Base-by-base conservation (phyloP, 805 yeast genomes). In the Nakazawaea siamensis region DNA sequence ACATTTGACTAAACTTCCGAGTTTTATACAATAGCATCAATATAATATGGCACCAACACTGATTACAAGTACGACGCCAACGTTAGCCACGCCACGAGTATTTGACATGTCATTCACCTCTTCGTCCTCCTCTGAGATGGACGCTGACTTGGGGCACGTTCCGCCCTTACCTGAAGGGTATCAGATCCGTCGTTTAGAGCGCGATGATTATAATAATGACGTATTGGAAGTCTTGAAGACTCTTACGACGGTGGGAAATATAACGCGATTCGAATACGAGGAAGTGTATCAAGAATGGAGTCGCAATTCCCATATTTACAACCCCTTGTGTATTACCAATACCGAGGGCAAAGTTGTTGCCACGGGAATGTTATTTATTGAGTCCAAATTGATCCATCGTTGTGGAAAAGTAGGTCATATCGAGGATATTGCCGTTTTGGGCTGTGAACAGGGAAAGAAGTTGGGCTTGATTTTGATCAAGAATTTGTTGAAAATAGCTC, bases 321-420 rank as follows among this genome's bases (percentile, higher is more conserved):
- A 73, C 47, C 80, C 82, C 0, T 55, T 72, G 25, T 96, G 87
- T 4, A 77, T 92, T 32, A 59, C 73, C 9, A 68, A 79, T 45
- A 52, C 50, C 1, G 44, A 54, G 0, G 74, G 68, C 7, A 47
- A 47, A 4, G 73, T 87, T 9, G 94, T 84, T 1, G 96, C 94
- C 4, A 75, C 87, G 0, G 97, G 97, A 0, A 76, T 81, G 53
- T 59, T 90, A 11, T 49, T 92, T 9, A 63, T 92, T 6, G 98
- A 90, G 55, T 69, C 68, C 33, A 90, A 90, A 55, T 59, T 80
- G 43, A 86, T 92, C 43, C 98, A 90, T 57, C 73, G 63, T 26
- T 76, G 92, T 54, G 94, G 95, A 0, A 57, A 68, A 34, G 94
- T 85, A 4, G 97, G 97, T 2, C 97, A 90, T 59, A 81, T 90